Evolutionary conservation across 305 asterid species (phyloP).

Genomic region (Fraxinus ornus): DNA sequence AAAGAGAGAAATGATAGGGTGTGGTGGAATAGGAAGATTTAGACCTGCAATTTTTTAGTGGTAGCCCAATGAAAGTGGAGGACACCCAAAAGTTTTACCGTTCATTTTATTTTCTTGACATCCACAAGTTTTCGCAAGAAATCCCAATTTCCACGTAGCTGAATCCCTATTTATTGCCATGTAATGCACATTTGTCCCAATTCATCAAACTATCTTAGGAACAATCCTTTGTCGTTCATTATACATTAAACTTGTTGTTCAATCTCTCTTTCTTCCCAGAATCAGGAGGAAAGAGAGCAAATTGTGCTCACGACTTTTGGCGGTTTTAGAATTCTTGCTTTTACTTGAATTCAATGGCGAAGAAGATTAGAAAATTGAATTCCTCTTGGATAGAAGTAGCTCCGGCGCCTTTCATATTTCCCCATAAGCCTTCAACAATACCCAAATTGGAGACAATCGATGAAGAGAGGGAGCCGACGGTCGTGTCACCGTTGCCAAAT

Average conservation of each 20-base stretch:
- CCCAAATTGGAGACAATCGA: slow-evolving; percentile 31
- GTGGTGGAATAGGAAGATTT: neutral
- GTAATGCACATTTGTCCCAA: neutral
- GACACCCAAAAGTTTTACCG: neutral
- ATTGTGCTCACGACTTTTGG: neutral
- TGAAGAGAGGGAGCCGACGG: slow-evolving; percentile 16
- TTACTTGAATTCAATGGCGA: slow-evolving; percentile 24
- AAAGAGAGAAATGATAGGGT: neutral
- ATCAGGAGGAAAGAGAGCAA: slow-evolving; percentile 9
- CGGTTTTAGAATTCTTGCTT: neutral
- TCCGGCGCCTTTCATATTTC: slow-evolving; percentile 22
- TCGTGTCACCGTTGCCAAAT: neutral
- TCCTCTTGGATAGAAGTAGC: slow-evolving; percentile 36
- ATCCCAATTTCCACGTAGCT: neutral
- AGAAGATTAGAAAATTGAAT: slow-evolving; percentile 6
- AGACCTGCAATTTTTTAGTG: neutral
- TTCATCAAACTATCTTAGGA: neutral
- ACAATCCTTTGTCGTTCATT: neutral
- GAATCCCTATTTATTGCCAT: neutral
- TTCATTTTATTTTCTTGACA: neutral
- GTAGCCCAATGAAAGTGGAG: neutral
- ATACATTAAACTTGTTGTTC: neutral
- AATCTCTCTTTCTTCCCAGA: neutral
- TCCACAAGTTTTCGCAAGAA: neutral
- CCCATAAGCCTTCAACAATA: slow-evolving; percentile 20